Evolutionary conservation across 768 basidiomycete species (phyloP).

Genomic region (Suillus placidus): DNA sequence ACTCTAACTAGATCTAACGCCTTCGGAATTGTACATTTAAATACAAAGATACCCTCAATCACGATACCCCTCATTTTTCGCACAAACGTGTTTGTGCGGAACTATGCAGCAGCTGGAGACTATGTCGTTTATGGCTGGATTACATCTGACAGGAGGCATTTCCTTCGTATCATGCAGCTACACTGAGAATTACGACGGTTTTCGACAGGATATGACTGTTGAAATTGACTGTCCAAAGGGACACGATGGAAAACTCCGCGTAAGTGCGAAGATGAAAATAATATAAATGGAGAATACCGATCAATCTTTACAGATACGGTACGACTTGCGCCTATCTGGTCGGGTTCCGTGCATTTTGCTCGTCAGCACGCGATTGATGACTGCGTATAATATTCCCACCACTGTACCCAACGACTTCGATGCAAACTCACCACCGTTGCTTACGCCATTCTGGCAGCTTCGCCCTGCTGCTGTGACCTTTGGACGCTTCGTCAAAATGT

Average conservation of each 20-base stretch:
- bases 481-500: constrained; percentile 29
- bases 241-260: constrained; percentile 30
- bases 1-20: constrained; percentile 9
- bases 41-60: constrained; percentile 30
- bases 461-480: constrained; percentile 27
- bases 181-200: constrained; percentile 26
- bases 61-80: constrained; percentile 29
- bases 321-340: constrained; percentile 32
- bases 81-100: constrained; percentile 27
- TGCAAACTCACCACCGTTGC: constrained; percentile 8
- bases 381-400: constrained; percentile 27
- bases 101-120: constrained; percentile 20
- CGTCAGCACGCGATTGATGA: constrained; percentile 29
- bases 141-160: constrained; percentile 25
- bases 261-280: constrained; percentile 4
- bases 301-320: constrained; percentile 23
- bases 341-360: constrained; percentile 27
- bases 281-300: neutral
- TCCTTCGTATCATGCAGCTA: constrained; percentile 34
- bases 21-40: constrained; percentile 30
- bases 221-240: constrained; percentile 34
- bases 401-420: constrained; percentile 3
- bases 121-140: constrained; percentile 32
- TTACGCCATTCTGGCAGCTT: constrained; percentile 23
- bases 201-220: constrained; percentile 22